Evolutionary conservation across 2,329 filamentous ascomycete species (phyloP).

Genomic region (Ophiostoma sp.): DNA sequence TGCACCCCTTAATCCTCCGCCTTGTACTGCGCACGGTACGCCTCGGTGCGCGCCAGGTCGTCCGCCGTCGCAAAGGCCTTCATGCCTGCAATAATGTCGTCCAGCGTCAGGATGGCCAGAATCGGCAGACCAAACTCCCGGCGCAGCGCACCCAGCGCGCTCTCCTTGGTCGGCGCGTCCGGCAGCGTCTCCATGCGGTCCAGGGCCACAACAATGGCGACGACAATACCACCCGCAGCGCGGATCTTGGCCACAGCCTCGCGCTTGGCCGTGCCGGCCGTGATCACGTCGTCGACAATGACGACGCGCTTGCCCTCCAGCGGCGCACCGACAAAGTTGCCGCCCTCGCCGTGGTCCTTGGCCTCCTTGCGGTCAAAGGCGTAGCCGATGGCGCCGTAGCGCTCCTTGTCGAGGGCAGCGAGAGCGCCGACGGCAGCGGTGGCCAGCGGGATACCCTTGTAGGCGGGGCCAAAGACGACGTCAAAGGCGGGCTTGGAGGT

Average conservation of each 20-base stretch:
- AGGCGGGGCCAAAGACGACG: conserved; percentile 89
- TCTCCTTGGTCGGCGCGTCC: conserved; percentile 61
- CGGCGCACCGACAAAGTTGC: conserved; percentile 83
- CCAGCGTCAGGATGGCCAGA: conserved; percentile 76
- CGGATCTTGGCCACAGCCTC: conserved; percentile 90
- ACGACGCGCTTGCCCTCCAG: conserved; percentile 83
- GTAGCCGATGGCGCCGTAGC: conserved; percentile 72
- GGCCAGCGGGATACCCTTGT: conserved; percentile 95
- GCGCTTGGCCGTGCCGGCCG: conserved; percentile 88
- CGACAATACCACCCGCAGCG: conserved; percentile 78
- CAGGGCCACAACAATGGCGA: conserved; percentile 84
- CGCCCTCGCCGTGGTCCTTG: conserved; percentile 94
- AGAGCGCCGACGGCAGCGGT: conserved; percentile 58
- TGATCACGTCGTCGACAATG: conserved; percentile 96
- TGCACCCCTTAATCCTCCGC: conserved; percentile 45
- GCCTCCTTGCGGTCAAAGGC: conserved; percentile 95
- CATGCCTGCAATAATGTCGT: conserved; percentile 76
- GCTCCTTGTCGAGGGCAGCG: conserved; percentile 35
- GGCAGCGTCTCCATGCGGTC: conserved; percentile 84
- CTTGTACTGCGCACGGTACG: conserved; percentile 69
- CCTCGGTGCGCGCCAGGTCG: conserved; percentile 67
- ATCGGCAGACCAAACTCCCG: conserved; percentile 84
- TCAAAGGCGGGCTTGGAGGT: conserved; percentile 57
- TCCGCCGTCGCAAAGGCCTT: conserved; percentile 61
- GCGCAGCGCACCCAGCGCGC: conserved; percentile 82